Evolutionary conservation across 2,329 filamentous ascomycete species (phyloP), one percentile per base, ranked within the genome.

Genomic region (Cladosporium halotolerans): DNA sequence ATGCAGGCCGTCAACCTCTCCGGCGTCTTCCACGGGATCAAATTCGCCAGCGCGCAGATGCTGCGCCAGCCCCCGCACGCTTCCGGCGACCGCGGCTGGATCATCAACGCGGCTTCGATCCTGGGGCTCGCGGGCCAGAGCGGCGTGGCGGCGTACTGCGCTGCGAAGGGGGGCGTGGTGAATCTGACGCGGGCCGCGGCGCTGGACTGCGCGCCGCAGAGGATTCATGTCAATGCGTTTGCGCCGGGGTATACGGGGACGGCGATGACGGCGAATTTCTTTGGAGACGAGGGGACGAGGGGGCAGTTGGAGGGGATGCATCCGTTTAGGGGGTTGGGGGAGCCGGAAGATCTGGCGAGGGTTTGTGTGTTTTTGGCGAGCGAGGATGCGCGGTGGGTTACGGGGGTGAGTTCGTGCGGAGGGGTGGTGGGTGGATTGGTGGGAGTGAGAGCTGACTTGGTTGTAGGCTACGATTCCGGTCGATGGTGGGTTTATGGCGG

Each of bases 361-460:
- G 89, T 89, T 2, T 89, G 89, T 3, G 84, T 95, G 19, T 95
- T 95, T 70, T 73, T 95, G 65, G 89, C 86, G 0, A 88, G 85
- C 63, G 86, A 87, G 56, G 71, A 95, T 71, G 91, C 85, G 67
- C 80, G 80, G 23, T 93, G 91, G 71, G 86, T 92, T 71, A 91
- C 84, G 55, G 89, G 89, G 0, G 85, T 51, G 39, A 51, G 50
- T 53, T 38, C 1, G 18, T 42, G 14, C 31, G 6, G 34, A 6
- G 19, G 16, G 14, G 4, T 41, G 40, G 9, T n/a, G 14, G 19
- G 28, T 33, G 3, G 14, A 36, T 3, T 36, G 3, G 32, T 36
- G 34, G 19, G 13, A 8, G 33, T 34, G 48, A 14, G 13, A 46
- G 43, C 23, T 39, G 45, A 53, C 28, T 28, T 10, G 10, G 9